Evolutionary conservation across 257 asterid genomes (phyloP).

Genomic region (Handroanthus guayacan): DNA sequence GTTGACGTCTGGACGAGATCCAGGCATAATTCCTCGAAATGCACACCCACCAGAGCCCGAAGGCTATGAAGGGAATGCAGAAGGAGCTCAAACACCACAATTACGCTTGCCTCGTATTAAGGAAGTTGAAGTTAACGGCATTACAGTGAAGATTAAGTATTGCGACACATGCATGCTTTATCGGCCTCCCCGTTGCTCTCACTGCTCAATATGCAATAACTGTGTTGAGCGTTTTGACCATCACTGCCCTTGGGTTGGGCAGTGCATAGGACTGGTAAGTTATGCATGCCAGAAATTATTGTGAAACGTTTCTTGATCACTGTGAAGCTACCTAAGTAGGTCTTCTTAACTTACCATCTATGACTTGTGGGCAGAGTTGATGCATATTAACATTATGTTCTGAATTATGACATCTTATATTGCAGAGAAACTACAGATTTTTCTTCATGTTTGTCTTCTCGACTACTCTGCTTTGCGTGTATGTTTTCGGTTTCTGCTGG

Average conservation of each 20-base stretch:
- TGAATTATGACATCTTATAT: conserved; percentile 14
- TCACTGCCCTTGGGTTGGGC: conserved; percentile 99
- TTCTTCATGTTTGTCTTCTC: conserved; percentile 99
- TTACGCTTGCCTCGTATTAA: conserved; percentile 86
- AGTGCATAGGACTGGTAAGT: conserved; percentile 94
- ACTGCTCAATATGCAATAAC: conserved; percentile 97
- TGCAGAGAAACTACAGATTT: conserved; percentile 98
- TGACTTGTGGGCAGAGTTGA: conserved; percentile 14
- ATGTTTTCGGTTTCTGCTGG: conserved; percentile 95
- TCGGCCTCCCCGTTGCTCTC: conserved; percentile 98
- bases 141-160: conserved; percentile 83
- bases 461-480: conserved; percentile 93
- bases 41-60: conserved; percentile 98
- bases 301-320: background rate
- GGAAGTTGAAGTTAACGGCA: conserved; percentile 91
- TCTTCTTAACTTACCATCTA: background rate
- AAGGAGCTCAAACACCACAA: conserved; percentile 94
- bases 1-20: conserved; percentile 98
- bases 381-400: background rate
- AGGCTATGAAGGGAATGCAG: conserved; percentile 74
- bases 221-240: conserved; percentile 96
- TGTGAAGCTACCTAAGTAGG: no score
- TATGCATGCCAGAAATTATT: background rate
- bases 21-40: conserved; percentile 93
- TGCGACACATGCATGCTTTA: conserved; percentile 99